Base-by-base conservation (phyloP, 306 rosid genomes). In the Mucuna pruriens region DNA sequence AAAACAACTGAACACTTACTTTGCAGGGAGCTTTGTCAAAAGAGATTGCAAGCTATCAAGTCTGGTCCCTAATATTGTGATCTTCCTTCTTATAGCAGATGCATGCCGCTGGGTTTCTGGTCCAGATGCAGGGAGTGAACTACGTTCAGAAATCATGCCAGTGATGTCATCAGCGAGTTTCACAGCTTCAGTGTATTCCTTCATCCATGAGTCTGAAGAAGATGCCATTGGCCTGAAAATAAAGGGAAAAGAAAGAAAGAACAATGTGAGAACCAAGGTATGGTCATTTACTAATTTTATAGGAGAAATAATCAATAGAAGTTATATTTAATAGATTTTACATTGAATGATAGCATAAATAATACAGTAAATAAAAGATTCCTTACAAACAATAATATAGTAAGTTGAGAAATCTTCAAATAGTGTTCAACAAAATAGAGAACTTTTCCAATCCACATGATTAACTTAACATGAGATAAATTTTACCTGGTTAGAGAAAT, bases 61-160 rank as follows among this genome's bases (percentile, higher is more conserved):
- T 83, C 99, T 88, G 46, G 98, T 93, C 85, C 97, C 98, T 78
- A 96, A 88, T 83, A 96, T 96, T 46, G 98, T 92, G 83, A 89
- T 93, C 86, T 96, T 96, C 89, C 99, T 92, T 84, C 99, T 91
- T 51, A 93, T 93, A 71, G 99, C 90, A 73, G 99, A 92, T 42
- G 88, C 91, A 82, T 96, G 93, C 13, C 98, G 97, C 86, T 96
- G 99, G 40, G 90, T 73, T 48, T 96, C 99, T 42, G 98, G 97
- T 64, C 99, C 99, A 44, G 97, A 87, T 60, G 91, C 60, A 7
- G 96, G 85, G 49, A 86, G 55, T 1, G 96, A 90, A 89, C 74
- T 88, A 49, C 90, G 83, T 58, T 90, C 98, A 65, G 98, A 89
- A 77, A 96, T 92, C 99, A 96, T 96, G 86, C 94, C 86, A 84